Evolutionary conservation across 192 early-diverging fungal species (phyloP), one percentile per base, ranked within the genome.

Genomic region (Rhizophagus clarus): DNA sequence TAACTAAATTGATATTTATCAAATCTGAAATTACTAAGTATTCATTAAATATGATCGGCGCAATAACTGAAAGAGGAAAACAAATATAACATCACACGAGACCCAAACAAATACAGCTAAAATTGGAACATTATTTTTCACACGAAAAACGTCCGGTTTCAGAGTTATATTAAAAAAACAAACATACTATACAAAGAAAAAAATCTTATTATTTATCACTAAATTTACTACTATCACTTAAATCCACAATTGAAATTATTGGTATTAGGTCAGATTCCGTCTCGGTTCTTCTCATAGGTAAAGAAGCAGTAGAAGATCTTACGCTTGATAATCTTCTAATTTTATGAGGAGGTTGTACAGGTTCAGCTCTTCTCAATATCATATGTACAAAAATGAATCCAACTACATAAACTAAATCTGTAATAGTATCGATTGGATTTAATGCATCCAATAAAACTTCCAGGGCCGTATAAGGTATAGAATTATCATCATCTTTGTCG

Each of bases 361-460:
- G 63, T 31, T 66, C 63, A 31, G 24, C 9, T 29, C 63, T 66
- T 31, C 63, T 29, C 63, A 66, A 28, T 66, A 66, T 15, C 10
- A 66, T 29, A 66, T 66, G 63, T 15, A 14, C 26, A 31, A 66
- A 66, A 28, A 66, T 66, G 10, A 66, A 66, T 28, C 22, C 22
- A 3, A 66, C 26, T 22, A 66, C 63, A 66, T 66, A 66, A 29
- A 66, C 15, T 15, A 66, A 29, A 66, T 66, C 63, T 3, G 7
- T 66, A 5, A 66, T 66, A 15, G 29, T 66, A 2, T 66, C 63
- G 28, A 66, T n/a, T 14, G 63, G 63, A 66, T 66, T 66, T 66
- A 66, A 66, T 28, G 63, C 63, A 66, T 66, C 63, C 3, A 66
- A 66, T 29, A 66, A 66, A 66, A 29, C 63, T 66, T 56, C 51